These are phyloP conservation scores for Licmophora abbreviata DNA, from an alignment of 108 stramenopile species.

Conservation along the genomic window DNA sequence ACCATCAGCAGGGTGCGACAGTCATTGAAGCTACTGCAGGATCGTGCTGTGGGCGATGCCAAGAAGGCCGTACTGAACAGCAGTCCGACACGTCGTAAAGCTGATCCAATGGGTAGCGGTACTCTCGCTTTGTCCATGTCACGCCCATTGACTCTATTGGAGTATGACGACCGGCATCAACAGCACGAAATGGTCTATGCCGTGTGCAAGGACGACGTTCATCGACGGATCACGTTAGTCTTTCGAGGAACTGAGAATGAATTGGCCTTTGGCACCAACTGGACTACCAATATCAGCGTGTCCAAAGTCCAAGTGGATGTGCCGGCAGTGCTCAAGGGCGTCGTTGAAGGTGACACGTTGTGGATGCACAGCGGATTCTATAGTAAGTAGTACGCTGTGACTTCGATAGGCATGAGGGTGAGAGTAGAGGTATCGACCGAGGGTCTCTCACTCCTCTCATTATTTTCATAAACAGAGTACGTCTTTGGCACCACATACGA, in stretches of 20 bases:
- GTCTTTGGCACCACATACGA: constrained; percentile 20
- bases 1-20: background rate
- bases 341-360: constrained; percentile 6
- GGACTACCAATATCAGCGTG: constrained; percentile 26
- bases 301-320: constrained; percentile 17
- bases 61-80: too few relatives aligned
- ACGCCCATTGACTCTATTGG: constrained; percentile 12
- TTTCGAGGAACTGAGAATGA: constrained; percentile 26
- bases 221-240: constrained; percentile 22
- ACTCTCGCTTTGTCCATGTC: too few relatives aligned
- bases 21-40: too few relatives aligned
- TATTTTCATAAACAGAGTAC: too few relatives aligned
- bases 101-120: too few relatives aligned
- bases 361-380: constrained; percentile 52
- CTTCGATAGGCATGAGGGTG: too few relatives aligned
- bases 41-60: too few relatives aligned
- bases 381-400: background rate
- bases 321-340: constrained; percentile 8
- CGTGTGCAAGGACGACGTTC: constrained; percentile 10
- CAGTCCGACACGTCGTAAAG: too few relatives aligned
- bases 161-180: constrained; percentile 27
- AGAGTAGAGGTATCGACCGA: too few relatives aligned
- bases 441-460: too few relatives aligned
- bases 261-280: constrained; percentile 12
- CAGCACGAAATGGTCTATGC: constrained; percentile 16